phyloP scores from a whole-genome alignment of 2,329 filamentous ascomycete genomes.

The Rachicladosporium sp. region DNA sequence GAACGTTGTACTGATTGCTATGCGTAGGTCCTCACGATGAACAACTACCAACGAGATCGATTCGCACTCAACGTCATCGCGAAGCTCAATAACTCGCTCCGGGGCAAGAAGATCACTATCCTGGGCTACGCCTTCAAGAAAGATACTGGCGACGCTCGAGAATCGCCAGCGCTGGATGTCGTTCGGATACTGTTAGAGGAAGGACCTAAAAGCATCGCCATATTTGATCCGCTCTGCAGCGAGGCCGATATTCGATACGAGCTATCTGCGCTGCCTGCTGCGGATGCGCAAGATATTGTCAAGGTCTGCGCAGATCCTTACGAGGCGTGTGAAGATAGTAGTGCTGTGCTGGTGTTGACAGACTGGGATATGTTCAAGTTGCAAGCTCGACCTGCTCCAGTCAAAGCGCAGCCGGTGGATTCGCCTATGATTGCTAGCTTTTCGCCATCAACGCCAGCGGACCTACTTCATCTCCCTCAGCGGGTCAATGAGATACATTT shows the following conservation, averaged over 20 bases:
- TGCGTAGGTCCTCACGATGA: conserved; percentile 51
- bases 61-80: conserved; percentile 55
- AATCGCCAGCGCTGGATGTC: conserved; percentile 55
- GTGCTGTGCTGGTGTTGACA: conserved; percentile 19
- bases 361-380: conserved; percentile 19
- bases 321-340: conserved; percentile 18
- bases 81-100: conserved; percentile 54
- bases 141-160: conserved; percentile 61
- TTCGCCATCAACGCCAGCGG: neutral
- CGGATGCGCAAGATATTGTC: conserved; percentile 13
- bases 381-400: neutral
- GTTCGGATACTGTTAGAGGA: conserved; percentile 53
- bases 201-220: conserved; percentile 43
- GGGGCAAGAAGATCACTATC: conserved; percentile 56
- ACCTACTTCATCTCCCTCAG: conserved; percentile 3
- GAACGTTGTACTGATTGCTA: too few species aligned
- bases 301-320: conserved; percentile 17
- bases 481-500: too few species aligned
- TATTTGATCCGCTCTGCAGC: conserved; percentile 48
- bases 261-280: conserved; percentile 11
- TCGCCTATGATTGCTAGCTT: neutral
- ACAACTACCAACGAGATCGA: conserved; percentile 58
- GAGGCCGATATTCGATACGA: conserved; percentile 20
- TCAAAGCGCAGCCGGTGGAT: neutral
- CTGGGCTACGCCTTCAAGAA: conserved; percentile 71